Base-by-base conservation (phyloP, 2,329 filamentous ascomycete species). In the Dothideomycetes sp. region DNA sequence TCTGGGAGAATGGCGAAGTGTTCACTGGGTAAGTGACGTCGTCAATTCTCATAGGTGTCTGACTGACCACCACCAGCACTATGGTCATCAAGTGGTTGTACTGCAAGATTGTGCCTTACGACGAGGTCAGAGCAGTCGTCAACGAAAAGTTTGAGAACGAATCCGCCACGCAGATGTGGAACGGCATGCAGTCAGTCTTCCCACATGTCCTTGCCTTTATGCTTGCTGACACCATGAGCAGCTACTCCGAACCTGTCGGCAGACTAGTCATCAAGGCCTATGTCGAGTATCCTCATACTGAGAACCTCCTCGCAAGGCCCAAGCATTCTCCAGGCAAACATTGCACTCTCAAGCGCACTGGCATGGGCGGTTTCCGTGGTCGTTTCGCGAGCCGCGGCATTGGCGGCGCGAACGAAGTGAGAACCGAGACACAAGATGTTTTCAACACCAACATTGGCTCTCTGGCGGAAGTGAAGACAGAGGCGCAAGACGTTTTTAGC, bases 81-180 rank as follows among this genome's bases (percentile, higher is more conserved):
- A 36, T 43, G 31, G 14, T 36, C 11, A 24, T 43, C 4, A 16
- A 16, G 2, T 43, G 41, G 41, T 15, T 16, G 1, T 39, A 34
- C 36, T 36, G 33, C 33, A 43, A 43, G 41, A 8, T 43, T 5
- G 41, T 43, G 3, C 27, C 41, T 2, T 43, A 30, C 16, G 41
- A 43, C 5, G 19, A 36, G 5, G 16, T 39, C 32, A 33, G 18
- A 7, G 17, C 31, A 4, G n/a, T 22, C 29, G 32, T 39, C 14
- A 36, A 42, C 14, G 40, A 19, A 4, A 29, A 34, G 16, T 19
- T 19, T 19, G 31, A 42, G n/a, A 15, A 15, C 17, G 27, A 10
- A 11, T 34, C 36, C 3, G 33, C 38, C 15, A 43, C 41, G 4
- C 41, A 43, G 29, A 43, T 43, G 41, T 43, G 41, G 41, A 43